Conservation (phyloP, 1,284 basidiomycete genomes). For the Pseudozyma flocculosa region DNA sequence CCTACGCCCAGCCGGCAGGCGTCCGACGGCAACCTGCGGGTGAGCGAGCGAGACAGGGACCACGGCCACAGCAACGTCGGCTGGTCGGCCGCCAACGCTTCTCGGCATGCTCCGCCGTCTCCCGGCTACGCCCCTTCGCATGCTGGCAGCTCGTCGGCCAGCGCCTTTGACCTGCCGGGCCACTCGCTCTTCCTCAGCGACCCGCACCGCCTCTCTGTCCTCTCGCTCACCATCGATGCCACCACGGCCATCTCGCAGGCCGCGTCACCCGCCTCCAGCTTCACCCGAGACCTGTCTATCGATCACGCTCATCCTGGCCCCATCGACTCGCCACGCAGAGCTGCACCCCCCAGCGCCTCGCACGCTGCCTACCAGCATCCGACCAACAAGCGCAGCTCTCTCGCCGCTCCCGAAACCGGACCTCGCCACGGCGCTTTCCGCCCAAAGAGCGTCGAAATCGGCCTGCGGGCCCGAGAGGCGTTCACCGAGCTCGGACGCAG, state of each 20-base stretch:
- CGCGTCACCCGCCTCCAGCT: no score
- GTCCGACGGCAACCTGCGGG: no score
- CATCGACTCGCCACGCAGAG: no score
- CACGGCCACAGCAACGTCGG: no score
- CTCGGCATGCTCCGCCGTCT: no score
- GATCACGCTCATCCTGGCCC: no score
- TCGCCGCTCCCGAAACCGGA: not conserved
- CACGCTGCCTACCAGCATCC: not conserved
- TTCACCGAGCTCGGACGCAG: constrained; percentile 19
- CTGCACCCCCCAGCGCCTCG: not conserved
- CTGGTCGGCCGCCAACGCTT: no score
- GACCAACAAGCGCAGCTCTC: not conserved
- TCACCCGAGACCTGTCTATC: no score
- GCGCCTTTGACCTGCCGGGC: constrained; percentile 14
- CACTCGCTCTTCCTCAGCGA: constrained; percentile 25
- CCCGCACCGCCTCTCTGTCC: constrained; percentile 26
- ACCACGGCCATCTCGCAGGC: constrained; percentile 9
- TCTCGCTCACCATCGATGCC: constrained; percentile 27
- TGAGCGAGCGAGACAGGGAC: no score
- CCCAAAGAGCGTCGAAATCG: constrained; percentile 23
- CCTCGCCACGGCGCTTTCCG: not conserved
- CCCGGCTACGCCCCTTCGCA: no score
- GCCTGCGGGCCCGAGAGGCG: constrained; percentile 20
- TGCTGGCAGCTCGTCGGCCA: not conserved
- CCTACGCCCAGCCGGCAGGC: no score